Evolutionary conservation across 2,329 filamentous ascomycete genomes (phyloP).

Genomic region (Chrysoporthe cubensis): DNA sequence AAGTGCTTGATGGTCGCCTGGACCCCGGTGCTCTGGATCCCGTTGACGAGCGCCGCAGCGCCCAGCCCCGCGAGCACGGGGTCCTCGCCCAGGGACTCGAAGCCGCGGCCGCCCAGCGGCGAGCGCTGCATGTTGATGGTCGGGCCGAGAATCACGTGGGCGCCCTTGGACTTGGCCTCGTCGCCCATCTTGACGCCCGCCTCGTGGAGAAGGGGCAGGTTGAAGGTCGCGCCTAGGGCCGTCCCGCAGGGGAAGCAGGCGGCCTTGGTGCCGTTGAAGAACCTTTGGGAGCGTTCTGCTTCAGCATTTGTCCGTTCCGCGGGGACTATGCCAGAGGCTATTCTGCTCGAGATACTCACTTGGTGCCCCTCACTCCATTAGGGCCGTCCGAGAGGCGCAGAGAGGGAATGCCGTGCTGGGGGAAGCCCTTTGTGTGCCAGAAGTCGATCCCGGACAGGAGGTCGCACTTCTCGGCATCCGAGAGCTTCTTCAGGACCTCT

Average conservation of each 20-base stretch:
- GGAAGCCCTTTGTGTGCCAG: conserved; percentile 68
- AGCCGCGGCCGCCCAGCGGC: conserved; percentile 63
- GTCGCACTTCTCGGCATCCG: conserved; percentile 55
- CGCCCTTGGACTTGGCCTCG: conserved; percentile 60
- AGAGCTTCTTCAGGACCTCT: conserved; percentile 57
- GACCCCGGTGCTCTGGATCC: conserved; percentile 60
- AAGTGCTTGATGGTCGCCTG: conserved; percentile 65
- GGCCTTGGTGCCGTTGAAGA: conserved; percentile 65
- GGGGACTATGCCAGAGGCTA: neutral
- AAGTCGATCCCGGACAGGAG: conserved; percentile 65
- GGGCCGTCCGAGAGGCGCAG: conserved; percentile 71
- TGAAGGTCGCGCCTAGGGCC: conserved; percentile 61
- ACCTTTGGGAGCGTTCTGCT: conserved; percentile 36
- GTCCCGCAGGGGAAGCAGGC: conserved; percentile 67
- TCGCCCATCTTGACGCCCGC: conserved; percentile 56
- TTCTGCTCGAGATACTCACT: conserved; percentile 33
- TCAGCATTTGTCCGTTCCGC: neutral
- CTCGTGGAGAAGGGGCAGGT: conserved; percentile 54
- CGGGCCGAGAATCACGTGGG: conserved; percentile 62
- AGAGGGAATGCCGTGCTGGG: conserved; percentile 64
- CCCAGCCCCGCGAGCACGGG: conserved; percentile 60
- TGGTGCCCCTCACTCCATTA: conserved; percentile 69
- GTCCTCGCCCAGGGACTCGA: conserved; percentile 63
- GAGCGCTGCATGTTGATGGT: conserved; percentile 67
- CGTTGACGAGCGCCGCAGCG: conserved; percentile 56